Evolutionary conservation across 345 rosid genomes (phyloP), one percentile per base, ranked within the genome.

Genomic region (Raphanus sativus): DNA sequence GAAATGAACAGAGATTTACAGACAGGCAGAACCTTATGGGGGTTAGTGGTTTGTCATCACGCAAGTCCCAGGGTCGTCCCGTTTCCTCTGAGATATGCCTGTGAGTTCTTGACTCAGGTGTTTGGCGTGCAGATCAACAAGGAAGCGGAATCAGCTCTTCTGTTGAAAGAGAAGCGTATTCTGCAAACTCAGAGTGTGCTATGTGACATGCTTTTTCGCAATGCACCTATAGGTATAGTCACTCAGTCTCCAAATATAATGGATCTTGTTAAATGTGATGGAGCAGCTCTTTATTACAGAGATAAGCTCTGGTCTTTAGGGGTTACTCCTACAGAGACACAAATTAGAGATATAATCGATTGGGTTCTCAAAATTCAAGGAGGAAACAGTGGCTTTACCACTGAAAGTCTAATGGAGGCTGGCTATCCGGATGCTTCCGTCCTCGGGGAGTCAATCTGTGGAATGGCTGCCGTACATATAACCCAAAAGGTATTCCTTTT

Each of bases 21-120:
- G 75, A 87, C 81, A 17, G 86, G 84, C 28, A 87, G 83, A 76
- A 88, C 82, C 33, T 77, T 89, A 77, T 92, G 96, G 98, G 98
- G 98, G 52, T 83, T 92, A 74, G 96, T 92, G 71, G 98, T 92
- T 80, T 92, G 98, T 85, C 98, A 92, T 81, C 96, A 90, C 81
- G 81, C 86, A 12, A 83, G 83, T 81, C 88, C 94, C 11, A 85
- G 94, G 70, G 86, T 87, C 74, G 91, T 92, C 61, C 87, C 94
- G 2, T 92, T 92, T 78, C 96, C 94, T 2, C 79, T 90, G 73
- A 80, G 98, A 65, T 92, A 90, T 66, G 96, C 98, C 4, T 92
- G 98, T 67, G 98, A 92, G 33, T 89, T 92, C 78, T 81, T 92
- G 80, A 85, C 85, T 76, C 98, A 92, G 82, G 90, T 88, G 3